Conservation (phyloP, 2,329 filamentous ascomycete genomes). For the Aspergillus proliferans region DNA sequence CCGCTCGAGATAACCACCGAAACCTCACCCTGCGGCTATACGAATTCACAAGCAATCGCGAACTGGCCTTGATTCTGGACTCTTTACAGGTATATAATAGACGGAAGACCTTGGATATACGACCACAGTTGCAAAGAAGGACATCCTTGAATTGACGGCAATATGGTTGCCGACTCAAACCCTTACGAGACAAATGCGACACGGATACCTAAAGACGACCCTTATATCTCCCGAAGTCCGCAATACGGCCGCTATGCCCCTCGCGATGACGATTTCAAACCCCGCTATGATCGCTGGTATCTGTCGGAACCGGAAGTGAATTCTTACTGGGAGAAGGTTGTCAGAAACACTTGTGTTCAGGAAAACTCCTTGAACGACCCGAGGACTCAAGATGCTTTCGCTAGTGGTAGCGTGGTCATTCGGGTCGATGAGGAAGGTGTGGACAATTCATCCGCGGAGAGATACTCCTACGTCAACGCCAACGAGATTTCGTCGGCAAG, state of each 20-base stretch:
- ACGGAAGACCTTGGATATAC: not conserved
- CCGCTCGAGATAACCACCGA: conserved; percentile 4
- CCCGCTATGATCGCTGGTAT: conserved; percentile 28
- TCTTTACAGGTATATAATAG: not conserved
- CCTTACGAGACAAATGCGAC: conserved; percentile 32
- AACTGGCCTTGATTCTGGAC: conserved; percentile 3
- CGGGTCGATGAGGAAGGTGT: conserved; percentile 27
- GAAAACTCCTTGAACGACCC: conserved; percentile 27
- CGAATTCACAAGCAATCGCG: conserved; percentile 1
- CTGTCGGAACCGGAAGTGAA: conserved; percentile 22
- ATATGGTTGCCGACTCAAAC: conserved; percentile 18
- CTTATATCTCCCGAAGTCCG: conserved; percentile 25
- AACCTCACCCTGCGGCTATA: not conserved
- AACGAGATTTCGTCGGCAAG: conserved; percentile 33
- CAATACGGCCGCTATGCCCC: conserved; percentile 32
- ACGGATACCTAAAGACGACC: conserved; percentile 26
- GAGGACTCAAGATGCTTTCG: conserved; percentile 28
- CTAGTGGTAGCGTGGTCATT: conserved; percentile 32
- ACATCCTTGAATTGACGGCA: conserved; percentile 11
- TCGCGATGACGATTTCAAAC: conserved; percentile 29
- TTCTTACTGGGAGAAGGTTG: conserved; percentile 31
- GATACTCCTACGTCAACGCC: conserved; percentile 28
- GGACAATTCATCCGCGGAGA: conserved; percentile 21
- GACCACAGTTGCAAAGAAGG: not conserved
- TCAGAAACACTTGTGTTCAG: conserved; percentile 24